phyloP scores from a whole-genome alignment of 805 yeast genomes.

The Suhomyces emberorum region DNA sequence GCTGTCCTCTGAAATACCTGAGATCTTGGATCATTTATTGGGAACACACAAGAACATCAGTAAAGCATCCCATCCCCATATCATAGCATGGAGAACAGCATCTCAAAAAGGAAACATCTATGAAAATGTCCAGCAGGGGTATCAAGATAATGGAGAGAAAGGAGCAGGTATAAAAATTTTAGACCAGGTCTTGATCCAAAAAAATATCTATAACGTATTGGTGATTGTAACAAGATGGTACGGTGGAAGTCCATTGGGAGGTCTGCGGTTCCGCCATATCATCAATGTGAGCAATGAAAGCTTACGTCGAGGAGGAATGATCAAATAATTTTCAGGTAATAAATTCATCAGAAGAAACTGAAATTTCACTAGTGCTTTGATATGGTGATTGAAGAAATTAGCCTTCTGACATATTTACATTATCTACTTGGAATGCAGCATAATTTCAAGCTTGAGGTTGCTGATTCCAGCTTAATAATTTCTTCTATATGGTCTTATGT shows the following conservation, averaged over 20 bases:
- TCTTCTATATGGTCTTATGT: too few species aligned
- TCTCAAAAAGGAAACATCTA: conserved; percentile 3
- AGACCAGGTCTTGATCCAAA: conserved; percentile 47
- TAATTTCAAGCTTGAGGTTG: too few species aligned
- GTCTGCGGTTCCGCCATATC: conserved; percentile 67
- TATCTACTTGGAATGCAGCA: too few species aligned
- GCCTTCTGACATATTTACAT: too few species aligned
- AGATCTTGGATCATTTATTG: conserved; percentile 40
- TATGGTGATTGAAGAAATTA: too few species aligned
- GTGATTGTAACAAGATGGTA: conserved; percentile 79
- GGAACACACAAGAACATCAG: conserved; percentile 44
- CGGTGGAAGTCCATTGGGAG: conserved; percentile 74
- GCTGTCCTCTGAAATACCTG: conserved; percentile 40
- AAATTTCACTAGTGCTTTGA: too few species aligned
- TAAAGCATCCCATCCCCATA: conserved; percentile 65
- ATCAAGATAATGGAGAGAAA: conserved; percentile 66
- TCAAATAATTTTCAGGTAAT: too few species aligned
- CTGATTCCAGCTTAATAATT: too few species aligned
- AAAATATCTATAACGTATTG: conserved; percentile 50
- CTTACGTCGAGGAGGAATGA: conserved; percentile 17
- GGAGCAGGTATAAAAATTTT: conserved; percentile 67
- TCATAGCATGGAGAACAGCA: conserved; percentile 67
- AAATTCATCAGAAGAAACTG: too few species aligned
- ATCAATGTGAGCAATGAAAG: conserved; percentile 54
- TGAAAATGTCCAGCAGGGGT: conserved; percentile 51